Conservation (phyloP, 2,329 filamentous ascomycete genomes). For the Nothopassalora personata region DNA sequence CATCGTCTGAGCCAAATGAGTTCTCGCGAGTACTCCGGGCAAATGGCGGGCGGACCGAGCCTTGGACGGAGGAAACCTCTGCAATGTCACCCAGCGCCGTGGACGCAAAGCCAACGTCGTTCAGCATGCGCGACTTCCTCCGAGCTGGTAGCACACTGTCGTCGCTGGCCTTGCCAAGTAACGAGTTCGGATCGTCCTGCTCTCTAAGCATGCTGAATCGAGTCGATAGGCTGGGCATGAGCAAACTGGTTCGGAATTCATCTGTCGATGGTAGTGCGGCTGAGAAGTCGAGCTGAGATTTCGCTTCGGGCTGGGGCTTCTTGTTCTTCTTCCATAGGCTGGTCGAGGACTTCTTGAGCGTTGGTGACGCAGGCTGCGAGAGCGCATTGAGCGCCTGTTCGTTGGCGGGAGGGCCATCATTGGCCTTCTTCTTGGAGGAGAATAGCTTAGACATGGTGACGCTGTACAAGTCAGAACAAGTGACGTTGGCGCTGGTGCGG, state of each 20-base stretch:
- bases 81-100: constrained; percentile 73
- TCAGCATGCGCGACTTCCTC: constrained; percentile 64
- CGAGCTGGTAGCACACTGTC: constrained; percentile 86
- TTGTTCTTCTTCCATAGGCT: constrained; percentile 45
- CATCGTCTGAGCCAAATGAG: constrained; percentile 60
- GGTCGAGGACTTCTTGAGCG: constrained; percentile 28
- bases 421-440: constrained; percentile 58
- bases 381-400: constrained; percentile 18
- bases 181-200: constrained; percentile 84
- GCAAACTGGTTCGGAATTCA: constrained; percentile 88
- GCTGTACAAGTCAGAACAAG: constrained; percentile 20
- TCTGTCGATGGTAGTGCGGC: constrained; percentile 73
- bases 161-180: constrained; percentile 89
- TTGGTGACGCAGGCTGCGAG: constrained; percentile 19
- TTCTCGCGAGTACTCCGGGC: constrained; percentile 53
- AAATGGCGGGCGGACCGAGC: constrained; percentile 55
- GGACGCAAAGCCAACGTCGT: constrained; percentile 60
- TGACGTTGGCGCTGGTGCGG: background rate
- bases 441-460: constrained; percentile 69
- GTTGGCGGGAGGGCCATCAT: constrained; percentile 46
- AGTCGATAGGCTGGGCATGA: constrained; percentile 92
- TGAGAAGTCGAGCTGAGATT: constrained; percentile 65
- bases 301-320: constrained; percentile 50
- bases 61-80: constrained; percentile 76
- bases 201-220: constrained; percentile 95